Evolutionary conservation across 495 filamentous ascomycete species (phyloP).

Genomic region (Xylaria acuta): DNA sequence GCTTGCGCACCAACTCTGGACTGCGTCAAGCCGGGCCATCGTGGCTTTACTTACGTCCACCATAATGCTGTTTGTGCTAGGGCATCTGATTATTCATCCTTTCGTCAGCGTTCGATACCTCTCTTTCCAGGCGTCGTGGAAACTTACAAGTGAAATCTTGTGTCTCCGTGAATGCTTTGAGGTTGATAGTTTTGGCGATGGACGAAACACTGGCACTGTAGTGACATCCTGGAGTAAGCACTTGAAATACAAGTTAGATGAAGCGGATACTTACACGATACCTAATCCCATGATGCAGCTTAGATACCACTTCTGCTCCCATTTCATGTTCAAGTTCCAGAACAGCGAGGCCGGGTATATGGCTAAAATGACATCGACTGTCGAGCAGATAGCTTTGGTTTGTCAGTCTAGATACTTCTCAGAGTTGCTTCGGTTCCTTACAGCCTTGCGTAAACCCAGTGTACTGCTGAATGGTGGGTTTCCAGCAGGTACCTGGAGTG

Average conservation of each 20-base stretch:
- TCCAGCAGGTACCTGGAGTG: not conserved
- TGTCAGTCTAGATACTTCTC: not conserved
- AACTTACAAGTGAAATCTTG: constrained; percentile 10
- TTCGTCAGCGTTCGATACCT: not conserved
- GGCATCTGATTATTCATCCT: not conserved
- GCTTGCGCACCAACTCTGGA: not conserved
- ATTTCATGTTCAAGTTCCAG: constrained; percentile 10
- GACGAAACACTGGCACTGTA: not conserved
- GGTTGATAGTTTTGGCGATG: not conserved
- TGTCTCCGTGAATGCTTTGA: not conserved
- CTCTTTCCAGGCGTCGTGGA: not conserved
- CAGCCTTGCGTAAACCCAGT: constrained; percentile 4
- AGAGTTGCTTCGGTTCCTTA: not conserved
- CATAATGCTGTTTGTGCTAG: not conserved
- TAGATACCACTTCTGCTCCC: not conserved
- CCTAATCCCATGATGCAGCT: constrained; percentile 6
- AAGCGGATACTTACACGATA: not conserved
- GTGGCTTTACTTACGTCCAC: constrained; percentile 11
- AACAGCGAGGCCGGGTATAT: constrained; percentile 3
- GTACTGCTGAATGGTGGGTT: not conserved
- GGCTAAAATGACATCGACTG: constrained; percentile 7
- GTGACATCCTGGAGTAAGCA: not conserved
- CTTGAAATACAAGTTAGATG: not conserved
- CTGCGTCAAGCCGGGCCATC: not conserved
- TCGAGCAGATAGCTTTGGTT: not conserved